Percentiles rank a stretch among this genome's conserved stretches.
phyloP scores from a whole-genome alignment of 352 stramenopile species.

The Globisporangium orthogonon region DNA sequence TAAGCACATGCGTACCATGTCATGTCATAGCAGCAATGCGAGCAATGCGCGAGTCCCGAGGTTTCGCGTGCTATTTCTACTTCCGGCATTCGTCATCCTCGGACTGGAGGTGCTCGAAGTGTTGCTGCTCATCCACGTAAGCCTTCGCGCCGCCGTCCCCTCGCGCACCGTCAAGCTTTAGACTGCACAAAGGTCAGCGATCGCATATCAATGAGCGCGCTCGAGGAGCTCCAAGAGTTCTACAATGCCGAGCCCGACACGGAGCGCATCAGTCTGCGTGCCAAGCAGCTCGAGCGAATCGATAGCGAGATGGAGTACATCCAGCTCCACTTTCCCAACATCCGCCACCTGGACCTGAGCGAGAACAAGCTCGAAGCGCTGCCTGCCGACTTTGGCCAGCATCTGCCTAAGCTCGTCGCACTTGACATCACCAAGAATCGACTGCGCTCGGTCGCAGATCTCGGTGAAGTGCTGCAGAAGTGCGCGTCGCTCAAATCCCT shows the following conservation, averaged over 20 bases:
- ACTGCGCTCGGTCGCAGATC: conserved; percentile 31
- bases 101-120: too few relatives aligned
- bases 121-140: too few relatives aligned
- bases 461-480: conserved; percentile 31
- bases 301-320: conserved; percentile 35
- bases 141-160: too few relatives aligned
- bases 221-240: conserved; percentile 49
- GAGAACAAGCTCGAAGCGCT: conserved; percentile 40
- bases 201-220: conserved; percentile 16
- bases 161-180: too few relatives aligned
- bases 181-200: too few relatives aligned
- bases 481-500: conserved; percentile 58
- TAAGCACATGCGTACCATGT: too few relatives aligned
- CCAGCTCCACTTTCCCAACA: conserved; percentile 27
- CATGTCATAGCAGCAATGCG: too few relatives aligned
- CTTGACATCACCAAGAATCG: conserved; percentile 52
- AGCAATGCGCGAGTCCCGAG: too few relatives aligned
- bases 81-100: too few relatives aligned
- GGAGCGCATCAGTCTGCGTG: conserved; percentile 42
- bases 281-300: conserved; percentile 21
- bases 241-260: conserved; percentile 20
- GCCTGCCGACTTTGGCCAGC: conserved; percentile 27
- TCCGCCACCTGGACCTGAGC: conserved; percentile 54
- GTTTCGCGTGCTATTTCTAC: too few relatives aligned
- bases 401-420: conserved; percentile 45